A percentile compares a stretch with the other conserved stretches of the same genome.
Evolutionary conservation across 73 alveolate genomes (phyloP).

Genomic region (Paramecium primaurelia): DNA sequence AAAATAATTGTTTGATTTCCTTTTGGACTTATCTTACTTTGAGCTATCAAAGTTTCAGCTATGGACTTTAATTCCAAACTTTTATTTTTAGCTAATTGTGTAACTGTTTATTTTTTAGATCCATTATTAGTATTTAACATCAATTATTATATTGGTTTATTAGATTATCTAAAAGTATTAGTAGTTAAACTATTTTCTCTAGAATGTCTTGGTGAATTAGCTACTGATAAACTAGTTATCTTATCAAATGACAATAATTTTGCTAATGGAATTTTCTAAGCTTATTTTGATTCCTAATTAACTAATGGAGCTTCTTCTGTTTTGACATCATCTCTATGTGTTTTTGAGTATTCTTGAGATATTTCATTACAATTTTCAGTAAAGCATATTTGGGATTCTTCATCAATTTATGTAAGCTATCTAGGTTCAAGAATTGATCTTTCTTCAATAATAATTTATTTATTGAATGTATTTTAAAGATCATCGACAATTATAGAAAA

Average conservation of each 20-base stretch:
- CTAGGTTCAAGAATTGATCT: constrained; percentile 6
- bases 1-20: background rate
- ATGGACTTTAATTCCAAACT: background rate
- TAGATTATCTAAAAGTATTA: background rate
- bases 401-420: constrained; percentile 29
- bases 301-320: constrained; percentile 5
- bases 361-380: background rate
- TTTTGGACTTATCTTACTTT: background rate
- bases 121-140: background rate
- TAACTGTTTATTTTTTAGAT: background rate
- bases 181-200: constrained; percentile 16
- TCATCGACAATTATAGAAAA: background rate
- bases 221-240: background rate
- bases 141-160: background rate
- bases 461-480: background rate
- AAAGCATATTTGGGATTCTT: background rate
- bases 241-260: background rate
- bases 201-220: constrained; percentile 40
- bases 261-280: background rate
- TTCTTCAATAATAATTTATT: background rate
- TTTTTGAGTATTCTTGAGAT: background rate
- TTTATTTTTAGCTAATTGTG: background rate
- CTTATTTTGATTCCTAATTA: background rate
- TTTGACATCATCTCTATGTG: background rate
- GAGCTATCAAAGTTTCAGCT: background rate